Evolutionary conservation across 495 filamentous ascomycete species (phyloP), one percentile per base, ranked within the genome.

Genomic region (Sporormia fimetaria): DNA sequence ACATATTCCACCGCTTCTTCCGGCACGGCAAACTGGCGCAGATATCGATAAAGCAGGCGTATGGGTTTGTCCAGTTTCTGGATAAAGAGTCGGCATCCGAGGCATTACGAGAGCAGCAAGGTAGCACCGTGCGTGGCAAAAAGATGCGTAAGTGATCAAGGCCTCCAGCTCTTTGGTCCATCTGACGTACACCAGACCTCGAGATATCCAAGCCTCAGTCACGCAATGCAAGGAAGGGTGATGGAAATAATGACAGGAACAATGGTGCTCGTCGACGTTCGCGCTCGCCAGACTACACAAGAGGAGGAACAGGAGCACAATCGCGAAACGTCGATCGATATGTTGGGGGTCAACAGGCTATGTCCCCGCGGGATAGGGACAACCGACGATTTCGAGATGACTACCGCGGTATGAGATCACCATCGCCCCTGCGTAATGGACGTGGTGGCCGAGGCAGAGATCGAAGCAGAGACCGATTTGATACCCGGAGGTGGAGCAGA

Each of bases 1-100:
- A 95, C 58, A 71, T 96, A 25, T 96, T 93, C 55, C 80, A 88
- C 44, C 69, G 84, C 11, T 98, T 98, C 54, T 76, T 81, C 56
- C 71, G 73, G 29, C 87, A 87, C 60, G 90, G 90, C 23, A 80
- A 78, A 40, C 65, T 98, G 24, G 88, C 88, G 2, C 90, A 98
- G 58, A 85, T 98, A 26, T 94, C 87, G 2, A 83, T 98, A 55
- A 96, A 96, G 56, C 84, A 87, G 58, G 87, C 87, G 2, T 98
- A 94, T 63, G 90, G 90, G 3, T 98, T 98, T 54, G 86, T 95
- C 27, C 90, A 98, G 57, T 98, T 88, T 46, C 69, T 93, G 39
- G 83, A 86, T 24, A 63, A 75, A 3, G 64, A 64, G 9, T 78
- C 85, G 50, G 90, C 85, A 49, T 66, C 73, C 43, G 65, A 67